Evolutionary conservation across 192 early-diverging fungal species (phyloP), one percentile per base, ranked within the genome.

Genomic region (Linderina pennispora): DNA sequence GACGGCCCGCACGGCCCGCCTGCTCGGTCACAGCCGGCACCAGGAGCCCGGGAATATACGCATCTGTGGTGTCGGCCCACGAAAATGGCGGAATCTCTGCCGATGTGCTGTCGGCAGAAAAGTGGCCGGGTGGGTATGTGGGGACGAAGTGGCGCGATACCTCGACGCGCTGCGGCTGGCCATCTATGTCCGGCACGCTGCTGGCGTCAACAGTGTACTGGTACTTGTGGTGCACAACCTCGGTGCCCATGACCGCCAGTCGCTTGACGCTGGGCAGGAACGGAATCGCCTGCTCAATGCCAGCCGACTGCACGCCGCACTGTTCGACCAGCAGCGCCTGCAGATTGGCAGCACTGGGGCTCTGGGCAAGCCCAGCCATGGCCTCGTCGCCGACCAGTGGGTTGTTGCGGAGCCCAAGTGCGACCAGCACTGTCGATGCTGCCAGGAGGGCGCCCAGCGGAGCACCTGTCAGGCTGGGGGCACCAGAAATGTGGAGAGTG

Each of bases 261-360:
- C 57, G 53, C 50, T 49, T 52, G 23, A 61, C 39, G 21, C 23
- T 26, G 21, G 53, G 44, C n/a, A 68, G 45, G 10, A 53, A 19
- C 15, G 65, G 33, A 15, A 68, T 37, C 18, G 45, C 49, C 23
- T 52, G 40, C 46, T 68, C 65, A 19, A 61, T 16, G 26, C 53
- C 65, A 3, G 61, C 65, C 14, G 65, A 68, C 45, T 68, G 65
- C 58, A 68, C 45, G 13, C 43, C 53, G 32, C 65, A 68, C 41
- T 53, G 48, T 19, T 50, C 24, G 2, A 68, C 48, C 3, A 61
- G 17, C 15, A 68, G 48, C 8, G 56, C 53, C 15, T 43, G 58
- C 21, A 68, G 44, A 9, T 35, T 31, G 3, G n/a, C 16, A 1
- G 58, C 65, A 22, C 65, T 68, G 9, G 48, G 53, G 13, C 65